A percentile compares a stretch with the other conserved stretches of the same genome.
These are phyloP conservation scores for Rhodotorula sp. DNA, from an alignment of 1,284 basidiomycete genomes.

Conservation along the genomic window DNA sequence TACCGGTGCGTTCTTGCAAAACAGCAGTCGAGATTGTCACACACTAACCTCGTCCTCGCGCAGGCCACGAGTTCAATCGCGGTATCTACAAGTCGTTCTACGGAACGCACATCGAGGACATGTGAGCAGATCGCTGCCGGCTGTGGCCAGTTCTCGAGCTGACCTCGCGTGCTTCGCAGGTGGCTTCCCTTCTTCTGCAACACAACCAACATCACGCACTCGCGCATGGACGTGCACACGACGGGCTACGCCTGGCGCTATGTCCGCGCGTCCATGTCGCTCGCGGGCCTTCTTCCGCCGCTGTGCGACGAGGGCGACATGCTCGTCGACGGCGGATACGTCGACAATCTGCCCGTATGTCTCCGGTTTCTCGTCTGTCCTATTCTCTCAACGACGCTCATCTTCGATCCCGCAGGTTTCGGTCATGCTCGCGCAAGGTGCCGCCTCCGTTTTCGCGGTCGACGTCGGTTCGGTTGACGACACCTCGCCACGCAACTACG, in stretches of 20 bases:
- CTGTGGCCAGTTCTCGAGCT: not conserved
- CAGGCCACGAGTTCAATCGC: constrained; percentile 84
- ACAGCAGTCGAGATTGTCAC: no score
- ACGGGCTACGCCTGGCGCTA: constrained; percentile 53
- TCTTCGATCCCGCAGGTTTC: constrained; percentile 62
- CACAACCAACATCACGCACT: constrained; percentile 97
- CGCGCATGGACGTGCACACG: constrained; percentile 95
- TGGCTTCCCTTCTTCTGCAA: constrained; percentile 99
- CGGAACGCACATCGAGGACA: constrained; percentile 83
- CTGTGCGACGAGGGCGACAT: constrained; percentile 88
- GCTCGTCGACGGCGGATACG: constrained; percentile 89
- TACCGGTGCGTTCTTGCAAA: constrained; percentile 63
- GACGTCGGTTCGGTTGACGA: constrained; percentile 97
- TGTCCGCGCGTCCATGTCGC: constrained; percentile 91
- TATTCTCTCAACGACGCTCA: no score
- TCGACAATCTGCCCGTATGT: constrained; percentile 84
- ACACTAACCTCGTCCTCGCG: not conserved
- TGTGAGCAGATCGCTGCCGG: constrained; percentile 23
- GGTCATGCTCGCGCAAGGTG: constrained; percentile 89
- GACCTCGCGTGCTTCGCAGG: constrained; percentile 45
- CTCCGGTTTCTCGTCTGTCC: not conserved
- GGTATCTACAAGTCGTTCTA: constrained; percentile 85
- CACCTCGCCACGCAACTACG: constrained; percentile 89
- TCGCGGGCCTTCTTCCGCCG: constrained; percentile 92
- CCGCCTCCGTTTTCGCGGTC: constrained; percentile 87